These are phyloP conservation scores for Exobasidium cylindrosporum DNA, from an alignment of 1,284 basidiomycete species.

Conservation along the genomic window DNA sequence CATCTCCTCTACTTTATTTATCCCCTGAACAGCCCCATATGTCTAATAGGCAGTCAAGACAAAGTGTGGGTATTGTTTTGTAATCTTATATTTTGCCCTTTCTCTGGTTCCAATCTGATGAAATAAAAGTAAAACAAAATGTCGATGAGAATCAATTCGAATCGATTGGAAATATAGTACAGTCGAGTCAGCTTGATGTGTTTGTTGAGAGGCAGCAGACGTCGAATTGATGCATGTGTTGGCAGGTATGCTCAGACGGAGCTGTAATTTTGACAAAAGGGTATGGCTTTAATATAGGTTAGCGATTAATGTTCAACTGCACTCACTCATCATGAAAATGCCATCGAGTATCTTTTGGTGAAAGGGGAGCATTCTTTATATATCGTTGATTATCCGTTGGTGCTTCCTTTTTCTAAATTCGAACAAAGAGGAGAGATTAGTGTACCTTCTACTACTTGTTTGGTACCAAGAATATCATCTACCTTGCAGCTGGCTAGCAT, in stretches of 20 bases:
- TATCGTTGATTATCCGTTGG: slow-evolving; percentile 51
- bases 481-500: slow-evolving; percentile 51
- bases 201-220: neutral
- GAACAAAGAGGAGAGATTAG: neutral
- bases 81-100: no score
- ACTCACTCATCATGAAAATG: slow-evolving; percentile 11
- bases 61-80: no score
- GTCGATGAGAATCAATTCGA: no score
- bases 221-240: no score
- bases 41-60: no score
- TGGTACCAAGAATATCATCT: neutral
- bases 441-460: neutral
- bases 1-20: no score
- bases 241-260: neutral
- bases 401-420: slow-evolving; percentile 31
- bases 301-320: neutral
- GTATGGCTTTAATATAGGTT: neutral
- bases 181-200: neutral
- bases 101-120: no score
- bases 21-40: no score
- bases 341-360: slow-evolving; percentile 8
- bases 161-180: neutral
- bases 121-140: no score
- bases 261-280: neutral
- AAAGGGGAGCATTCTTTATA: slow-evolving; percentile 39